These are phyloP conservation scores for Talaromyces sp. DNA, from an alignment of 2,329 filamentous ascomycete genomes.

Conservation along the genomic window DNA sequence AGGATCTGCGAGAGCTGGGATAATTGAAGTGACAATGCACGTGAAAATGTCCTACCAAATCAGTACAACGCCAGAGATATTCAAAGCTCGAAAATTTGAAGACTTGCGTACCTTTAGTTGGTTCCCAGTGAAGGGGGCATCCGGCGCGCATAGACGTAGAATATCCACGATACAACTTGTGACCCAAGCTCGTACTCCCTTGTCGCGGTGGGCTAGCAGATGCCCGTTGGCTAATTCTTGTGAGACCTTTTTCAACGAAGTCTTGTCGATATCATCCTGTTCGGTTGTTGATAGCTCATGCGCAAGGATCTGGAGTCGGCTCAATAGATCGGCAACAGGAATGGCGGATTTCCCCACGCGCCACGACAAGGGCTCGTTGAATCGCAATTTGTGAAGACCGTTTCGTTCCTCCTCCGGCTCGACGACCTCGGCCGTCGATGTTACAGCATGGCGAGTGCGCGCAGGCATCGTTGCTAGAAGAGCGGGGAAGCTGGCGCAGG, in stretches of 20 bases:
- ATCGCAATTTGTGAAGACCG: constrained; percentile 56
- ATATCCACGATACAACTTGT: constrained; percentile 91
- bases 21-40: constrained; percentile 75
- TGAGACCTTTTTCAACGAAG: constrained; percentile 79
- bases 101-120: constrained; percentile 72
- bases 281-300: constrained; percentile 82
- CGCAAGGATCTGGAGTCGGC: constrained; percentile 73
- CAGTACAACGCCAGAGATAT: constrained; percentile 15
- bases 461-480: constrained; percentile 37
- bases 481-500: constrained; percentile 19
- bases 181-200: constrained; percentile 83
- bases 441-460: constrained; percentile 40
- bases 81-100: background rate
- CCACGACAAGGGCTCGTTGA: constrained; percentile 86
- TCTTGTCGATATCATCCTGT: constrained; percentile 76
- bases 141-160: constrained; percentile 83
- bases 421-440: constrained; percentile 30
- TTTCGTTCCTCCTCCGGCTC: constrained; percentile 32
- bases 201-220: constrained; percentile 85
- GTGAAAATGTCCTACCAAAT: constrained; percentile 78
- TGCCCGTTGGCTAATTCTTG: constrained; percentile 79
- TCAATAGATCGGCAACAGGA: constrained; percentile 73
- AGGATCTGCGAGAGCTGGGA: constrained; percentile 81
- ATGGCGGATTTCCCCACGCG: constrained; percentile 81
- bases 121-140: constrained; percentile 85